Conservation (phyloP, 2,329 filamentous ascomycete genomes). For the Aspergillus arachidicola region DNA sequence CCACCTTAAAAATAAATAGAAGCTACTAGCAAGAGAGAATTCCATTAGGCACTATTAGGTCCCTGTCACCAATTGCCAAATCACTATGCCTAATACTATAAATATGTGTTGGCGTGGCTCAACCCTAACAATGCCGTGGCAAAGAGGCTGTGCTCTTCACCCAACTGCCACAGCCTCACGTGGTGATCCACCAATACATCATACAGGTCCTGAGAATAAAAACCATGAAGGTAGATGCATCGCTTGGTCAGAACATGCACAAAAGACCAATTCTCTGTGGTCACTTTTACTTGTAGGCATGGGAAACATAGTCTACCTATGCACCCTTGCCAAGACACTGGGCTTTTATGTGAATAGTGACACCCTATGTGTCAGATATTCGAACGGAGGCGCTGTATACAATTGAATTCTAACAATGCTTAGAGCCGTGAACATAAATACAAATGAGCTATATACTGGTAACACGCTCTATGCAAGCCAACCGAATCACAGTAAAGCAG, state of each 20-base stretch:
- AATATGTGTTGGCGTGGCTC: slow-evolving; percentile 3
- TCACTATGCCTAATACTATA: not conserved
- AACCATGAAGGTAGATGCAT: no score
- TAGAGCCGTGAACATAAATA: not conserved
- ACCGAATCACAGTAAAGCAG: not conserved
- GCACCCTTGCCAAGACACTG: no score
- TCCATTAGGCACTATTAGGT: slow-evolving; percentile 2
- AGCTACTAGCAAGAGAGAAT: not conserved
- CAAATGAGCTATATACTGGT: not conserved
- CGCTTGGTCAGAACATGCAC: no score
- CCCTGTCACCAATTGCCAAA: slow-evolving; percentile 1
- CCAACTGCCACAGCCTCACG: not conserved
- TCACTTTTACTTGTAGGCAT: no score
- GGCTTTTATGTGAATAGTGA: no score
- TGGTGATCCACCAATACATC: not conserved
- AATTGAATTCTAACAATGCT: not conserved
- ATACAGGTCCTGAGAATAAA: not conserved
- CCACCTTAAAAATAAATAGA: not conserved
- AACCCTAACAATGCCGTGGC: not conserved
- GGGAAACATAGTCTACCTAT: no score
- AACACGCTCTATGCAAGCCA: no score
- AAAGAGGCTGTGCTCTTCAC: not conserved
- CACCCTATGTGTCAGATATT: not conserved
- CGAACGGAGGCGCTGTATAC: not conserved
- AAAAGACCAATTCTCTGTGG: no score